A percentile compares a stretch with the other conserved stretches of the same genome.
Evolutionary conservation across 345 rosid genomes (phyloP).

Genomic region (thale cress (Arabidopsis thaliana)): TAIR10.1 NC_003070.9:27385001-27385500

Average conservation of each 20-base stretch:
- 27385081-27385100: slow-evolving; percentile 25
- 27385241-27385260: slow-evolving; percentile 50
- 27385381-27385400: neutral
- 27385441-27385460: neutral
- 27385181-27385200: slow-evolving; percentile 2
- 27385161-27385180: slow-evolving; percentile 33
- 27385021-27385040: neutral
- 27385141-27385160: slow-evolving; percentile 27
- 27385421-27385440: neutral
- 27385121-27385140: slow-evolving; percentile 45
- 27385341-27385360: slow-evolving; percentile 31
- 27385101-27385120: slow-evolving; percentile 53
- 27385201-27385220: slow-evolving; percentile 11
- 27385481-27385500: slow-evolving; percentile 3
- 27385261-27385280: slow-evolving; percentile 49
- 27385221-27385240: slow-evolving; percentile 38
- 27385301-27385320: slow-evolving; percentile 38
- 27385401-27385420: slow-evolving; percentile 1
- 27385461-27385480: slow-evolving; percentile 42
- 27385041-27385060: slow-evolving; percentile 11
- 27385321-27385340: slow-evolving; percentile 36
- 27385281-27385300: slow-evolving; percentile 47
- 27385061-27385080: slow-evolving; percentile 23
- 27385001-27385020: neutral
- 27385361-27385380: neutral